Evolutionary conservation across 495 filamentous ascomycete genomes (phyloP).

Genomic region (Cercophora sp.): DNA sequence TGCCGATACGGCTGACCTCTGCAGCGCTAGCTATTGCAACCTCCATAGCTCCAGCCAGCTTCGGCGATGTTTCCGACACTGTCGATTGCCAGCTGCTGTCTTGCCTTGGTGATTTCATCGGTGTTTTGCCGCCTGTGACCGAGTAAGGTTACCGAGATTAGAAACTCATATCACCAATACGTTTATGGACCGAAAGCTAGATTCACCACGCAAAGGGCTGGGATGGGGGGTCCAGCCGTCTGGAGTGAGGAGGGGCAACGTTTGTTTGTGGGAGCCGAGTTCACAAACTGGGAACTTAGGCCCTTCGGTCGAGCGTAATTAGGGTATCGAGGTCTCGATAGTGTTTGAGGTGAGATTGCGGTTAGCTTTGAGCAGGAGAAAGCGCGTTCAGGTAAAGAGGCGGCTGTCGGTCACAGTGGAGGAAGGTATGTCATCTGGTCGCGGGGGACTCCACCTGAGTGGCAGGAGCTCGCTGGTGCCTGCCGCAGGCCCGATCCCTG

Average conservation of each 20-base stretch:
- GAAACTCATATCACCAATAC: too few relatives aligned
- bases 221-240: too few relatives aligned
- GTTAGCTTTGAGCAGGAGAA: not conserved
- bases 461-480: not conserved
- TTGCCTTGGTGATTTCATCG: conserved; percentile 21
- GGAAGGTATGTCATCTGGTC: conserved; percentile 9
- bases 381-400: not conserved
- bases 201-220: too few relatives aligned
- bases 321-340: too few relatives aligned
- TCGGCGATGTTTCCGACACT: conserved; percentile 25
- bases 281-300: too few relatives aligned
- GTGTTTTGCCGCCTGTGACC: too few relatives aligned
- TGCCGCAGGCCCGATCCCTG: not conserved
- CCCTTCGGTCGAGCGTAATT: too few relatives aligned
- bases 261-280: too few relatives aligned
- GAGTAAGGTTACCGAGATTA: too few relatives aligned
- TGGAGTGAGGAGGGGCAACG: too few relatives aligned
- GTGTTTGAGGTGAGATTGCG: too few relatives aligned
- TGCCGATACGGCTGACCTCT: conserved; percentile 42
- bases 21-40: conserved; percentile 36
- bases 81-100: conserved; percentile 29
- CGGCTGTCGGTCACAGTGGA: not conserved
- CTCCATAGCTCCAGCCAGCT: conserved; percentile 37
- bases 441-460: conserved; percentile 1
- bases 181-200: too few relatives aligned